phyloP scores from a whole-genome alignment of 2,329 filamentous ascomycete genomes.

The Penicillium sp. region DNA sequence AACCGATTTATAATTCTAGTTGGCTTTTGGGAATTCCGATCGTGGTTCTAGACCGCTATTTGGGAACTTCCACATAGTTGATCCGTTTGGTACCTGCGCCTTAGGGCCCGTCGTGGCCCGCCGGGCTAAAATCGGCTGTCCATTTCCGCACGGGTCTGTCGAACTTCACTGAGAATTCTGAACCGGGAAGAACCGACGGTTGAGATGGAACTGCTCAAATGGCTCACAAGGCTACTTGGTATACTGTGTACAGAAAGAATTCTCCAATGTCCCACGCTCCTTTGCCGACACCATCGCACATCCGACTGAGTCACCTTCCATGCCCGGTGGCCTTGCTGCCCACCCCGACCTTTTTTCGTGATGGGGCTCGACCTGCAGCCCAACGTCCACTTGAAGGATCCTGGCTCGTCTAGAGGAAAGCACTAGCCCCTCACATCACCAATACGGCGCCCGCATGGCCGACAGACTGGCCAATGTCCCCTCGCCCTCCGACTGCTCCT shows the following conservation, averaged over 20 bases:
- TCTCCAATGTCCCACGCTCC: slow-evolving; percentile 8
- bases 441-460: slow-evolving; percentile 44
- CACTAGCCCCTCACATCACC: slow-evolving; percentile 28
- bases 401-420: no score
- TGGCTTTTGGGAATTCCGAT: neutral
- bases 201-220: slow-evolving; percentile 5
- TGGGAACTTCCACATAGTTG: neutral
- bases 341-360: slow-evolving; percentile 4
- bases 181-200: neutral
- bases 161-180: neutral
- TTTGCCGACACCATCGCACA: slow-evolving; percentile 8
- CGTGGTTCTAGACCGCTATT: slow-evolving; percentile 14
- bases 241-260: slow-evolving; percentile 14
- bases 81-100: slow-evolving; percentile 10
- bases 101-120: slow-evolving; percentile 2
- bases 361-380: slow-evolving; percentile 3
- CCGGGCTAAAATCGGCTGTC: no score
- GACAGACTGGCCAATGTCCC: slow-evolving; percentile 43
- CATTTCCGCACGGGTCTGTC: neutral
- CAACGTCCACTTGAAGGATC: slow-evolving; percentile 1
- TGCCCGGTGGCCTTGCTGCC: slow-evolving; percentile 1
- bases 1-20: no score
- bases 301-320: slow-evolving; percentile 12
- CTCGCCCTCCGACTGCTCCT: slow-evolving; percentile 41
- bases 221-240: slow-evolving; percentile 5